Conservation (phyloP, 108 stramenopile species). For the Schizochytrium sp. region DNA sequence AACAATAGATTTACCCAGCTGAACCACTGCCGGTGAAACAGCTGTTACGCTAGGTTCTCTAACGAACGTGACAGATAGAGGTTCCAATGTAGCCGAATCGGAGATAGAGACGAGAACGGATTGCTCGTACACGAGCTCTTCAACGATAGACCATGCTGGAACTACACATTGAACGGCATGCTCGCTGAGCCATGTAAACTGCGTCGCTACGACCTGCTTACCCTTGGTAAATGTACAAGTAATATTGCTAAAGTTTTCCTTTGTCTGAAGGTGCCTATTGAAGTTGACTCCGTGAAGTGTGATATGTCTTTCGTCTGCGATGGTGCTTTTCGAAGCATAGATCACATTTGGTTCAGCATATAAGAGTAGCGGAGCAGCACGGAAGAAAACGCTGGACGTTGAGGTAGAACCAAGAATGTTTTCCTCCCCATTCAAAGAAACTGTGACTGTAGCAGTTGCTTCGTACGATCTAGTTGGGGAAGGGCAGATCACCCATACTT, state of each 20-base stretch:
- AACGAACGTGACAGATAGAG: not conserved
- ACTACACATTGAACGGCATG: not conserved
- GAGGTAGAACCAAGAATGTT: not conserved
- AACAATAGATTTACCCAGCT: not conserved
- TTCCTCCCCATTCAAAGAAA: not conserved
- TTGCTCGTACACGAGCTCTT: not conserved
- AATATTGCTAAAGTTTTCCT: not conserved
- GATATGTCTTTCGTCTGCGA: not conserved
- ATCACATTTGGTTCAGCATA: not conserved
- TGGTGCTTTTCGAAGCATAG: not conserved
- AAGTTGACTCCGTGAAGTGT: not conserved
- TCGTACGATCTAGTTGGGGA: not conserved
- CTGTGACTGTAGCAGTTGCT: not conserved
- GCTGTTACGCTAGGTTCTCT: not conserved
- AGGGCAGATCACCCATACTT: not conserved
- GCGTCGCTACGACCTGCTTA: not conserved
- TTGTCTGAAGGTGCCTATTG: not conserved
- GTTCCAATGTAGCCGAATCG: not conserved
- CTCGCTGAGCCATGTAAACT: not conserved
- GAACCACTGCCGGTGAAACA: not conserved
- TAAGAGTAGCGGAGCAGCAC: not conserved
- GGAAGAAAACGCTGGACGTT: not conserved
- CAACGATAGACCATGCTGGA: not conserved
- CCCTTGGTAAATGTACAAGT: not conserved
- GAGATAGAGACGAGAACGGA: not conserved